Percentiles rank a stretch among this genome's conserved stretches.
phyloP scores from a whole-genome alignment of 2,329 filamentous ascomycete genomes.

The Colletotrichum noveboracense region DNA sequence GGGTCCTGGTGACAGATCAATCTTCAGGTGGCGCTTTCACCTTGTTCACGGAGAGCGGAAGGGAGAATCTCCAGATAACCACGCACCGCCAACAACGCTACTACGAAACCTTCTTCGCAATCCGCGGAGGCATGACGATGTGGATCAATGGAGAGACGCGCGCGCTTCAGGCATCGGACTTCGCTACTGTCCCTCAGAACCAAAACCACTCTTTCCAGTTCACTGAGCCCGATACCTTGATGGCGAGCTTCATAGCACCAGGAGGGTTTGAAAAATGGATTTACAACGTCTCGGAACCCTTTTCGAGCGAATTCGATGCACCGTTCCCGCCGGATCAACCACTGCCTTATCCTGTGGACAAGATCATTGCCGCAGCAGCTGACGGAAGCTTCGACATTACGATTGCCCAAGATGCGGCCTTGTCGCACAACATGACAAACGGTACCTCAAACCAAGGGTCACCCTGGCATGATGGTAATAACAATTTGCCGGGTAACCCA shows the following conservation, averaged over 20 bases:
- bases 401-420: background rate
- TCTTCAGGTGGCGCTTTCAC: too few relatives aligned
- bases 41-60: too few relatives aligned
- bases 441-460: background rate
- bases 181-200: background rate
- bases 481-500: background rate
- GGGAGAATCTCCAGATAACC: too few relatives aligned
- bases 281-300: background rate
- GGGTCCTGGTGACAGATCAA: too few relatives aligned
- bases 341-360: background rate
- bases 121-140: too few relatives aligned
- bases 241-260: background rate
- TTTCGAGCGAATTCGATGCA: background rate
- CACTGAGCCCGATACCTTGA: background rate
- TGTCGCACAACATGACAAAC: background rate
- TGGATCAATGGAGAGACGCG: background rate
- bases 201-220: background rate
- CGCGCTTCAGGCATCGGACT: background rate
- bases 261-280: background rate
- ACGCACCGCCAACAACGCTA: too few relatives aligned
- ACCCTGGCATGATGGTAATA: background rate
- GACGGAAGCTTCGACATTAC: background rate
- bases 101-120: too few relatives aligned
- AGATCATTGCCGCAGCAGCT: background rate
- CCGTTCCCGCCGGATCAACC: background rate